Percentiles rank a stretch among this genome's conserved stretches.
Conservation (phyloP, 768 basidiomycete species). For the Leucocoprinus birnbaumii region DNA sequence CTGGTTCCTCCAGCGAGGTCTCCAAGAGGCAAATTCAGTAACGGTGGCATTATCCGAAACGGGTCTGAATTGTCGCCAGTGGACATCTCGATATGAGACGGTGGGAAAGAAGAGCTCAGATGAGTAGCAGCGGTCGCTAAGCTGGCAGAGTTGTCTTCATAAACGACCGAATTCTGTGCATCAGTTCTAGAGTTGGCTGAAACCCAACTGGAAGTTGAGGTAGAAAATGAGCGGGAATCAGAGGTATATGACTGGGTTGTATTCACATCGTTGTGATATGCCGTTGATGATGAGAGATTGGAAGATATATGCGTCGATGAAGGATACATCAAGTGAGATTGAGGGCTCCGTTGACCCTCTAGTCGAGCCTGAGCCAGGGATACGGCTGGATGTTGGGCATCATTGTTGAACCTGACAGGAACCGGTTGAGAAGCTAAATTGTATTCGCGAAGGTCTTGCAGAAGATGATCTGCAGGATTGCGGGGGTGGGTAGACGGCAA, state of each 20-base stretch:
- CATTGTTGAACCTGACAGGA: neutral
- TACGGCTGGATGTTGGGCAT: neutral
- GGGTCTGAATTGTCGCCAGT: neutral
- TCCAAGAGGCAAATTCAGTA: neutral
- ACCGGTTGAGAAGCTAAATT: neutral
- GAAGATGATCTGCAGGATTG: neutral
- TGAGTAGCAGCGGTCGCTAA: neutral
- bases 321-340: neutral
- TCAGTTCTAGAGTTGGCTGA: neutral
- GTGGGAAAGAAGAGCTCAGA: neutral
- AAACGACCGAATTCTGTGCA: conserved; percentile 1
- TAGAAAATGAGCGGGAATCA: neutral
- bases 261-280: neutral
- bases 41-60: neutral
- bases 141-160: neutral
- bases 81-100: neutral
- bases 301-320: neutral
- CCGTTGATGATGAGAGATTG: neutral
- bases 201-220: neutral
- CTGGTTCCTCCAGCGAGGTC: neutral
- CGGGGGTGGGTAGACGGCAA: conserved; percentile 1
- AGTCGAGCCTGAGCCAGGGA: neutral
- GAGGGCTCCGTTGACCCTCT: neutral
- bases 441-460: neutral
- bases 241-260: neutral